Percentiles rank a stretch among this genome's conserved stretches.
Conservation (phyloP, 164 flowering plant genomes). For the Amborella trichopoda region DNA sequence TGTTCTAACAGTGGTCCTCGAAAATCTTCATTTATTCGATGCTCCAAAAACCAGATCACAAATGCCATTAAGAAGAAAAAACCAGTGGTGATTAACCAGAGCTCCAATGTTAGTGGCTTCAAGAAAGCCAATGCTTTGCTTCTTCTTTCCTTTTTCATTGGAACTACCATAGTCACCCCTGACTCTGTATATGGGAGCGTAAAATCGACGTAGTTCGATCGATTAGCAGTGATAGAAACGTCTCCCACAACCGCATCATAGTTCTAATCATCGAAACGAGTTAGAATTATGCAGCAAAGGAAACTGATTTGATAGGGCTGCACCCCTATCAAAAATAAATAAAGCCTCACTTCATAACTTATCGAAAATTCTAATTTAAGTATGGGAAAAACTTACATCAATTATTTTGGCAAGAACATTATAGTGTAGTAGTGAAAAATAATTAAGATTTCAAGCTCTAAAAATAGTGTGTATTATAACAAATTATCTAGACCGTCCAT, state of each 20-base stretch:
- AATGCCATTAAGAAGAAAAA: conserved; percentile 15
- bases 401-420: too few relatives aligned
- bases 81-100: conserved; percentile 15
- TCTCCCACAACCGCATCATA: conserved; percentile 28
- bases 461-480: too few relatives aligned
- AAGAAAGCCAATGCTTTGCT: conserved; percentile 13
- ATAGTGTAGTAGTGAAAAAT: too few relatives aligned
- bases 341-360: too few relatives aligned
- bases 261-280: too few relatives aligned
- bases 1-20: conserved; percentile 11
- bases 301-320: too few relatives aligned
- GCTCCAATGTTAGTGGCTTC: conserved; percentile 12
- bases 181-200: conserved; percentile 16
- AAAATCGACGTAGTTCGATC: conserved; percentile 19
- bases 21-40: conserved; percentile 8
- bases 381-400: too few relatives aligned
- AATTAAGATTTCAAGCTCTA: too few relatives aligned
- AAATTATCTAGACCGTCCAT: too few relatives aligned
- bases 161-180: conserved; percentile 13
- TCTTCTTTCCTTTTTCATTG: conserved; percentile 2
- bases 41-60: conserved; percentile 23
- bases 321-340: too few relatives aligned
- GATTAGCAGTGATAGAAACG: conserved; percentile 14
- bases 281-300: too few relatives aligned
- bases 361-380: too few relatives aligned